phyloP scores from a whole-genome alignment of 345 rosid genomes.

The Brassica nigra region DNA sequence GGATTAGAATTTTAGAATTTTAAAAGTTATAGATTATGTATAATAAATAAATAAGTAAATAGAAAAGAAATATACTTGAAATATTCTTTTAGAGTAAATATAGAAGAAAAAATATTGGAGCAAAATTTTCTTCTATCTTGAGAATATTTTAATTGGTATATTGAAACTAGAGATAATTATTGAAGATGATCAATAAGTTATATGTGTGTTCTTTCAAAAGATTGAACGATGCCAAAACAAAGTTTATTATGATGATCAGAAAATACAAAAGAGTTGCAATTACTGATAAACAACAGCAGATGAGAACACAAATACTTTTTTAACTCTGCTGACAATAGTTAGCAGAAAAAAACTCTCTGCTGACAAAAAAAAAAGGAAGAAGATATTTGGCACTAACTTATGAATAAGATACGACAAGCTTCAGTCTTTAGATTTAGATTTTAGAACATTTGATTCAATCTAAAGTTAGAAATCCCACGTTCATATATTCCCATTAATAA shows the following conservation, averaged over 20 bases:
- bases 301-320: not conserved
- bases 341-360: not conserved
- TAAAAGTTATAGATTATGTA: not conserved
- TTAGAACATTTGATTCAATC: slow-evolving; percentile 4
- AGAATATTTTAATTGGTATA: not conserved
- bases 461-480: not conserved
- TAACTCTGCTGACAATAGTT: slow-evolving; percentile 17
- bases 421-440: not conserved
- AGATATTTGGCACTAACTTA: not conserved
- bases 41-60: not conserved
- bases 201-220: not conserved
- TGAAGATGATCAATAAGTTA: too few relatives aligned
- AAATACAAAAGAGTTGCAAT: not conserved
- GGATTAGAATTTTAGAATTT: not conserved
- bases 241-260: slow-evolving; percentile 3
- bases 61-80: not conserved
- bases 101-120: not conserved
- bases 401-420: slow-evolving; percentile 6
- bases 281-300: slow-evolving; percentile 1
- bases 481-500: not conserved
- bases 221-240: slow-evolving; percentile 14
- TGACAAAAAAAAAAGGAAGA: not conserved
- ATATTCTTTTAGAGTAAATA: not conserved
- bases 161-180: not conserved
- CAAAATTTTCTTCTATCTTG: not conserved